A percentile compares a stretch with the other conserved stretches of the same genome.
These are phyloP conservation scores for Xylariaceae sp. DNA, from an alignment of 2,329 filamentous ascomycete genomes.

Conservation along the genomic window DNA sequence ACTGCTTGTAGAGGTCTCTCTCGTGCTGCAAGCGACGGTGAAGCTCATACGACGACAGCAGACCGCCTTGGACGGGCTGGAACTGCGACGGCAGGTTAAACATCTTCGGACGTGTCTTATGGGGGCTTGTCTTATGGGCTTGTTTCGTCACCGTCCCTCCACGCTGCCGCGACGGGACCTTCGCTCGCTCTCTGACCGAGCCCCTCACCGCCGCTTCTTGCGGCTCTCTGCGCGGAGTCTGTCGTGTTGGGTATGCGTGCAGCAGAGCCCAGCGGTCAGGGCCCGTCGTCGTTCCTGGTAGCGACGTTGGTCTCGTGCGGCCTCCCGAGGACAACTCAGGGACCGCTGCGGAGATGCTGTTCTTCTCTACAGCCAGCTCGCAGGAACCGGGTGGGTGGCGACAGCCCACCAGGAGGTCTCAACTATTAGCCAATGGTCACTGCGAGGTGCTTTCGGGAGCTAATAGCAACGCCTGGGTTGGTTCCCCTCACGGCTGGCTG, in stretches of 20 bases:
- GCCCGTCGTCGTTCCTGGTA: conserved; percentile 21
- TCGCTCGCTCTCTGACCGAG: conserved; percentile 6
- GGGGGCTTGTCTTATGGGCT: conserved; percentile 10
- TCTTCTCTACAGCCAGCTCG: conserved; percentile 5
- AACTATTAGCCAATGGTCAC: background rate
- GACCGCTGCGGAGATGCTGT: conserved; percentile 16
- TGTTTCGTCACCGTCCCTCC: conserved; percentile 11
- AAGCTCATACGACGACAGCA: conserved; percentile 4
- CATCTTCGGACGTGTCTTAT: conserved; percentile 12
- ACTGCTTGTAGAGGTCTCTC: conserved; percentile 5
- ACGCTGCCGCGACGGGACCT: too few relatives aligned
- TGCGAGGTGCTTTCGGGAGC: too few relatives aligned
- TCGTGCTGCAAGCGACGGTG: conserved; percentile 4
- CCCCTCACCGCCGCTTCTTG: conserved; percentile 23
- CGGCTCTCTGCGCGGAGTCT: conserved; percentile 12
- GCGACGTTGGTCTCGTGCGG: conserved; percentile 24
- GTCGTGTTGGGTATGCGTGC: conserved; percentile 24
- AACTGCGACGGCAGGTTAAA: too few relatives aligned
- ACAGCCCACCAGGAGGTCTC: conserved; percentile 1
- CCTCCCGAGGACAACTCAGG: conserved; percentile 24
- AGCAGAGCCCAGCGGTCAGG: conserved; percentile 23
- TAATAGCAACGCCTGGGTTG: too few relatives aligned
- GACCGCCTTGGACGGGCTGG: conserved; percentile 5
- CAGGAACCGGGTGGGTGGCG: conserved; percentile 8
- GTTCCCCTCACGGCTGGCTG: background rate